Evolutionary conservation across 768 basidiomycete species (phyloP).

Genomic region (Atractiella rhizophila): DNA sequence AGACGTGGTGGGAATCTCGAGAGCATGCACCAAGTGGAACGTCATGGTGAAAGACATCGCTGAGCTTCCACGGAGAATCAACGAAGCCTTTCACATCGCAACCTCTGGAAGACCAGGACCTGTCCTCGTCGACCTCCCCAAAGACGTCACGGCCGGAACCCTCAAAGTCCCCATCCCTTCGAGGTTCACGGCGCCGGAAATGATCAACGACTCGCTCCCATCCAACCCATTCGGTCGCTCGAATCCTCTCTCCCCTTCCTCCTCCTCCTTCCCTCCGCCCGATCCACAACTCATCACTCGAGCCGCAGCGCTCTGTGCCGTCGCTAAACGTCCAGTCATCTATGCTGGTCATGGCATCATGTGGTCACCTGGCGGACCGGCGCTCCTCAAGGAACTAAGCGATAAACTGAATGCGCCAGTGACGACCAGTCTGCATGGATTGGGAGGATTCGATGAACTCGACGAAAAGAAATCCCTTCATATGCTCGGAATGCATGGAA

Average conservation of each 20-base stretch:
- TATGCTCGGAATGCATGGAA: slow-evolving; percentile 98
- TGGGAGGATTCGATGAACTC: slow-evolving; percentile 91
- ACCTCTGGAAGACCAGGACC: slow-evolving; percentile 91
- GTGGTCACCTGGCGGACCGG: slow-evolving; percentile 52
- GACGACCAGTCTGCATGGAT: slow-evolving; percentile 82
- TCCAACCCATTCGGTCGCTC: background rate
- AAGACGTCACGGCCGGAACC: slow-evolving; percentile 86
- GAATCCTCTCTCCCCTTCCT: slow-evolving; percentile 1
- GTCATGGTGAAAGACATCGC: slow-evolving; percentile 96
- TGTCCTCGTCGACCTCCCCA: slow-evolving; percentile 94
- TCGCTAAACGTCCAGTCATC: slow-evolving; percentile 66
- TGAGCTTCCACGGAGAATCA: slow-evolving; percentile 81
- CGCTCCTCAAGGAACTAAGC: slow-evolving; percentile 48
- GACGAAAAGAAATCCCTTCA: slow-evolving; percentile 53
- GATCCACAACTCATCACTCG: slow-evolving; percentile 41
- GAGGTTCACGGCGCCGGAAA: slow-evolving; percentile 8
- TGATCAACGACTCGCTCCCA: slow-evolving; percentile 3
- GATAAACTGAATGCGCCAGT: slow-evolving; percentile 84
- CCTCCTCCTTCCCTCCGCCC: slow-evolving; percentile 31
- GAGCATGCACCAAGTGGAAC: slow-evolving; percentile 98
- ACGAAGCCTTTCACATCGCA: slow-evolving; percentile 98
- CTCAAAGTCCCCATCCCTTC: slow-evolving; percentile 42
- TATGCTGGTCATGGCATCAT: slow-evolving; percentile 84
- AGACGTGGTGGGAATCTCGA: slow-evolving; percentile 82
- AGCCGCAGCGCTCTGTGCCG: slow-evolving; percentile 75